Percentiles rank a stretch among this genome's conserved stretches.
Conservation (phyloP, 2,329 filamentous ascomycete species). For the Lachnellula subtilissima region DNA sequence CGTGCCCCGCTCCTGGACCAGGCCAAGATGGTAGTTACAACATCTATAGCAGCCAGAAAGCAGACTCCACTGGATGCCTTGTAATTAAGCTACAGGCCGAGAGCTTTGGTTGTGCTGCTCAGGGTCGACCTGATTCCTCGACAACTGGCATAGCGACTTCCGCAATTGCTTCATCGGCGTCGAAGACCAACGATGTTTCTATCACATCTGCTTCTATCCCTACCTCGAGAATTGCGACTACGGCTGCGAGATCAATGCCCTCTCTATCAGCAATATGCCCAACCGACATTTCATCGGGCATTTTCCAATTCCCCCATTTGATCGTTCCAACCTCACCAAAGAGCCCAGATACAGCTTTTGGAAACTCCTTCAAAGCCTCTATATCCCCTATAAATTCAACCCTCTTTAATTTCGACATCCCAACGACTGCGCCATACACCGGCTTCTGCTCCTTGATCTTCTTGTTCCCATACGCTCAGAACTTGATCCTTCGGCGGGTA, state of each 20-base stretch:
- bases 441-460: constrained; percentile 28
- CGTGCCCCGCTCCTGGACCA: constrained; percentile 25
- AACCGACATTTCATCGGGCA: constrained; percentile 17
- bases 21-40: constrained; percentile 24
- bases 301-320: constrained; percentile 25
- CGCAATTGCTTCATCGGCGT: background rate
- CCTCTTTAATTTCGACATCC: constrained; percentile 29
- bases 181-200: background rate
- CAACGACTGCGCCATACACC: constrained; percentile 14
- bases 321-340: constrained; percentile 26
- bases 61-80: constrained; percentile 23
- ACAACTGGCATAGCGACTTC: background rate
- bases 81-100: constrained; percentile 20
- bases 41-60: constrained; percentile 22
- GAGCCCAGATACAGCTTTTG: constrained; percentile 15
- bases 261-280: constrained; percentile 16
- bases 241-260: background rate
- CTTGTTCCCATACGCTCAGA: constrained; percentile 27
- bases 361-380: constrained; percentile 19
- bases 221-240: background rate
- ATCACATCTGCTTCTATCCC: background rate
- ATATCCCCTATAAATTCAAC: constrained; percentile 26
- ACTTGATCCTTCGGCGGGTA: constrained; percentile 14
- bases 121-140: constrained; percentile 11
- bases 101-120: constrained; percentile 23